Evolutionary conservation across 2,329 filamentous ascomycete species (phyloP).

Genomic region (Paecilomyces sp.): DNA sequence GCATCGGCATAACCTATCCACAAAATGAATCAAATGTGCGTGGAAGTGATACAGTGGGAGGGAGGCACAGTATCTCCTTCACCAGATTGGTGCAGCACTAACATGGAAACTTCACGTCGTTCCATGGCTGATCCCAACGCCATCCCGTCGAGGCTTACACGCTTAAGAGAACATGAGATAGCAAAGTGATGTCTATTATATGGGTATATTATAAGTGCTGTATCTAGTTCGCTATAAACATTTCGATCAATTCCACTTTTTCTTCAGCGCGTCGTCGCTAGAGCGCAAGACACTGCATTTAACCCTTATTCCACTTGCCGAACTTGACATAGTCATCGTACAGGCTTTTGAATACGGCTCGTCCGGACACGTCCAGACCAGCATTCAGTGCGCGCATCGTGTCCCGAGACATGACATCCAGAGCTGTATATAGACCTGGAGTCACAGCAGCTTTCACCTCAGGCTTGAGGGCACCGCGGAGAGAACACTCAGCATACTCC

Average conservation of each 20-base stretch:
- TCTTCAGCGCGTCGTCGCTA: neutral
- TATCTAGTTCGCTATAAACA: neutral
- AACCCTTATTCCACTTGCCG: slow-evolving; percentile 42
- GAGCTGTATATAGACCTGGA: slow-evolving; percentile 46
- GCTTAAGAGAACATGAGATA: neutral
- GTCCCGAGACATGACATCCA: slow-evolving; percentile 46
- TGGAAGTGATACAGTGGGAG: no score
- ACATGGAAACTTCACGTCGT: no score
- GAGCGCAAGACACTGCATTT: slow-evolving; percentile 3
- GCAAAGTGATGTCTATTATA: neutral
- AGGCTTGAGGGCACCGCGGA: slow-evolving; percentile 43
- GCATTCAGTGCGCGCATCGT: slow-evolving; percentile 46
- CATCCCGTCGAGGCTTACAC: no score
- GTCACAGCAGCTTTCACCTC: slow-evolving; percentile 47
- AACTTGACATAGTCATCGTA: slow-evolving; percentile 46
- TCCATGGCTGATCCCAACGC: no score
- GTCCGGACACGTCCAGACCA: slow-evolving; percentile 43
- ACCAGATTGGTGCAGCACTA: no score
- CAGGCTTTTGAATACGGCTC: slow-evolving; percentile 46
- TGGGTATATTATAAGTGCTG: neutral
- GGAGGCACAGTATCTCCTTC: no score
- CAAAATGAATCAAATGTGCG: no score
- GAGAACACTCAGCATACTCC: slow-evolving; percentile 48
- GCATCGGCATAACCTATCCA: no score
- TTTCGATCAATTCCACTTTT: neutral